Conservation (phyloP, 1,139 yeast genomes). For the Debaryomycetaceae sp. region DNA sequence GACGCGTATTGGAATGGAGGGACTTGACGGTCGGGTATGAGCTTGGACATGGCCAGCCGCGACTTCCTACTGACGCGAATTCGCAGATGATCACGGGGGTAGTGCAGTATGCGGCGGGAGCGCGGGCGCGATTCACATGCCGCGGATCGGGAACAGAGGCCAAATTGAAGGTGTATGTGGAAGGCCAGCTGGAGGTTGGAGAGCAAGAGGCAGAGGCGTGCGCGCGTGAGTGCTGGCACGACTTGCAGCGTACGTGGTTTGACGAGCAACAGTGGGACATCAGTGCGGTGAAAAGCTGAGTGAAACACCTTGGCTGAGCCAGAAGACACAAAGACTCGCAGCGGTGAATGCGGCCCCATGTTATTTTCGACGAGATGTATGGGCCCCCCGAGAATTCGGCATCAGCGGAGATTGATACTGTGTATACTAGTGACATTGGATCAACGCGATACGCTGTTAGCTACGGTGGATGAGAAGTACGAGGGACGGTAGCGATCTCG, state of each 20-base stretch:
- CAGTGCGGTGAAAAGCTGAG: too few relatives aligned
- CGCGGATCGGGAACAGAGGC: constrained; percentile 98
- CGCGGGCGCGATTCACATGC: constrained; percentile 63
- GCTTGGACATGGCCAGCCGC: constrained; percentile 47
- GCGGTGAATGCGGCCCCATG: too few relatives aligned
- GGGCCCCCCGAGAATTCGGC: too few relatives aligned
- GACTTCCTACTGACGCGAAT: constrained; percentile 55
- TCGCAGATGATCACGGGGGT: constrained; percentile 82
- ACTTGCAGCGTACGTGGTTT: constrained; percentile 49
- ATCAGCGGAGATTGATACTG: too few relatives aligned
- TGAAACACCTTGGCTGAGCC: too few relatives aligned
- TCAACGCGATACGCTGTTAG: too few relatives aligned
- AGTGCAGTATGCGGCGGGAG: constrained; percentile 16
- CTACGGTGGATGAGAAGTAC: too few relatives aligned
- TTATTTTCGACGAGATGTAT: too few relatives aligned
- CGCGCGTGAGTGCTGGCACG: constrained; percentile 50
- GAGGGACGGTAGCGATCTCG: too few relatives aligned
- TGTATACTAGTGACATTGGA: too few relatives aligned
- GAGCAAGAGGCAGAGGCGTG: constrained; percentile 33
- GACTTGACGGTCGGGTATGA: constrained; percentile 81
- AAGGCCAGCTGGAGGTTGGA: constrained; percentile 40
- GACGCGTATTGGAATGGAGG: constrained; percentile 55
- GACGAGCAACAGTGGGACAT: constrained; percentile 37
- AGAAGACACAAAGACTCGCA: too few relatives aligned
- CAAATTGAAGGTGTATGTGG: constrained; percentile 83